Percentiles rank a stretch among this genome's conserved stretches.
These are phyloP conservation scores for Magnaporthiopsis poae DNA, from an alignment of 2,329 filamentous ascomycete genomes.

Conservation along the genomic window DNA sequence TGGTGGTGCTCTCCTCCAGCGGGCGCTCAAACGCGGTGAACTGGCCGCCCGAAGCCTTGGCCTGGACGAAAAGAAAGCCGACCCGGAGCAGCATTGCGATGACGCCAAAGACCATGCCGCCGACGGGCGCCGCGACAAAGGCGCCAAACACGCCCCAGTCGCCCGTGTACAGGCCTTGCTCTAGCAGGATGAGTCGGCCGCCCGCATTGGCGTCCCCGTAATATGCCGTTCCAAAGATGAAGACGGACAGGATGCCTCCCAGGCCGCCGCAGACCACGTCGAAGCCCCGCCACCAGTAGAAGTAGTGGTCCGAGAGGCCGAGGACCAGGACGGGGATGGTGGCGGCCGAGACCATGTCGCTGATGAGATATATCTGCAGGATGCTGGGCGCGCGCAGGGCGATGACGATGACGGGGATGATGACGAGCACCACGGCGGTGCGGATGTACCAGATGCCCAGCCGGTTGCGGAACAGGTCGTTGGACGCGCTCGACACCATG, in stretches of 20 bases:
- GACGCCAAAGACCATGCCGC: conserved; percentile 62
- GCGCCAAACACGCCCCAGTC: conserved; percentile 79
- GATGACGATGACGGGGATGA: conserved; percentile 63
- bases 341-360: conserved; percentile 67
- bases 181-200: conserved; percentile 58
- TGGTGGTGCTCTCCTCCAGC: conserved; percentile 26
- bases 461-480: conserved; percentile 75
- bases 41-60: conserved; percentile 47
- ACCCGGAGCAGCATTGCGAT: conserved; percentile 53
- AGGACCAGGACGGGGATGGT: conserved; percentile 65
- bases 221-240: conserved; percentile 71
- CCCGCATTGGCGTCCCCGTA: conserved; percentile 57
- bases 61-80: conserved; percentile 44
- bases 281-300: conserved; percentile 68
- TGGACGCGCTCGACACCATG: conserved; percentile 76
- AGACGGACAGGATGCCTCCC: conserved; percentile 68
- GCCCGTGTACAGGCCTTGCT: conserved; percentile 62
- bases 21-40: conserved; percentile 56
- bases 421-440: conserved; percentile 57
- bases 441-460: conserved; percentile 69
- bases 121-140: conserved; percentile 69
- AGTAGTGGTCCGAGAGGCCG: conserved; percentile 52
- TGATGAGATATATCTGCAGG: conserved; percentile 73
- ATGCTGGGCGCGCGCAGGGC: conserved; percentile 66
- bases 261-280: conserved; percentile 71